phyloP scores from a whole-genome alignment of 768 basidiomycete genomes.

The Leccinum aurantiacum region DNA sequence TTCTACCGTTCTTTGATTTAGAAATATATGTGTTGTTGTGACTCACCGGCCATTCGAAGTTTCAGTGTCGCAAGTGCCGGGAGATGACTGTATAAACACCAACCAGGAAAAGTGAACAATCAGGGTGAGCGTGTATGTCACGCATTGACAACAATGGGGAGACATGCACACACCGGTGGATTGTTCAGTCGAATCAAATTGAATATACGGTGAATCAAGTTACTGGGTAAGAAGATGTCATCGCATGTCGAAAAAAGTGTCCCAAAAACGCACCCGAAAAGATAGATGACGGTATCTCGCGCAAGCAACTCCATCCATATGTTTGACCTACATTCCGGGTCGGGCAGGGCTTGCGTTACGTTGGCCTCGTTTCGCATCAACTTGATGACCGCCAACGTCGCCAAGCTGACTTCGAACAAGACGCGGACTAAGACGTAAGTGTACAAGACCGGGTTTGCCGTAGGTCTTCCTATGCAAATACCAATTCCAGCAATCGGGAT shows the following conservation, averaged over 20 bases:
- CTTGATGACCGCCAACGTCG: constrained; percentile 1
- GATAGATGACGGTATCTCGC: constrained; percentile 9
- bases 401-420: constrained; percentile 2
- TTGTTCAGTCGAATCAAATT: background rate
- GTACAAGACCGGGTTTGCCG: background rate
- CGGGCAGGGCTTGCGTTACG: background rate
- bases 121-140: background rate
- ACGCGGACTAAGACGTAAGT: constrained; percentile 3
- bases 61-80: too few species aligned
- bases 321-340: background rate
- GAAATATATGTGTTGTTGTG: too few species aligned
- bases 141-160: background rate
- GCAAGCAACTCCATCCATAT: constrained; percentile 3
- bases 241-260: constrained; percentile 17
- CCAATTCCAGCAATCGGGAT: background rate
- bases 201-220: background rate
- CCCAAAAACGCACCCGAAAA: constrained; percentile 1
- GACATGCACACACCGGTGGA: background rate
- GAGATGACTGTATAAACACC: background rate
- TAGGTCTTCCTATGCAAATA: background rate
- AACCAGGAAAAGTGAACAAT: background rate
- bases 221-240: background rate
- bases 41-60: too few species aligned
- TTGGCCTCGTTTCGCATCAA: background rate
- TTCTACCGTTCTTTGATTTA: too few species aligned